phyloP scores from a whole-genome alignment of 768 basidiomycete species.

The Boletus rubropictus region DNA sequence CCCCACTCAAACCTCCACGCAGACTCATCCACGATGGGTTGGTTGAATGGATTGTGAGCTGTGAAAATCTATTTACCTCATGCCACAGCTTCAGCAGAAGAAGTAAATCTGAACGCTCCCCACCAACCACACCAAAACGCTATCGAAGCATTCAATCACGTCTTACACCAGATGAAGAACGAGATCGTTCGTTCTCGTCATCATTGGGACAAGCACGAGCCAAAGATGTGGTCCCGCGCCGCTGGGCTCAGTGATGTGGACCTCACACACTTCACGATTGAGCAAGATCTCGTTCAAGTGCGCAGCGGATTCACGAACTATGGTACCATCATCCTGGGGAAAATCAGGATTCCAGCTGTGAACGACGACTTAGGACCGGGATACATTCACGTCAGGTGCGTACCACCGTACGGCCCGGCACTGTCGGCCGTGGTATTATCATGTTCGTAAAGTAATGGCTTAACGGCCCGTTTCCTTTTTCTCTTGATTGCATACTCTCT shows the following conservation, averaged over 20 bases:
- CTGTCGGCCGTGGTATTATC: constrained; percentile 4
- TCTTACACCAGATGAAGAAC: constrained; percentile 53
- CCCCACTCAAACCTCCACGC: constrained; percentile 4
- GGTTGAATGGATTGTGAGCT: constrained; percentile 6
- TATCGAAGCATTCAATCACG: constrained; percentile 56
- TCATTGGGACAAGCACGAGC: constrained; percentile 62
- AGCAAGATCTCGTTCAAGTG: constrained; percentile 38
- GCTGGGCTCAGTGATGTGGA: constrained; percentile 44
- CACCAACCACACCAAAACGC: constrained; percentile 59
- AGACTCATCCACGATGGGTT: constrained; percentile 22
- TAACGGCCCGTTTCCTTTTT: constrained; percentile 6
- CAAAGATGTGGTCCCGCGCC: constrained; percentile 61
- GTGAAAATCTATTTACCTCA: constrained; percentile 8
- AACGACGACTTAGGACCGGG: constrained; percentile 57
- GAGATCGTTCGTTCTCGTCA: constrained; percentile 62
- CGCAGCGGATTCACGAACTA: constrained; percentile 58
- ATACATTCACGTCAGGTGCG: constrained; percentile 65
- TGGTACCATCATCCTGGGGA: constrained; percentile 70
- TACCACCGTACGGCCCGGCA: constrained; percentile 3
- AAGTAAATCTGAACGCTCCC: constrained; percentile 49
- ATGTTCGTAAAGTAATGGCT: constrained; percentile 9
- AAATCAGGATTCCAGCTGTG: constrained; percentile 65
- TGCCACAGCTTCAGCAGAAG: constrained; percentile 50
- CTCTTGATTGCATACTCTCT: not conserved
- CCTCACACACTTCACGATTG: constrained; percentile 47